Evolutionary conservation across 352 stramenopile genomes (phyloP).

Genomic region (Pythium pyrilobum): DNA sequence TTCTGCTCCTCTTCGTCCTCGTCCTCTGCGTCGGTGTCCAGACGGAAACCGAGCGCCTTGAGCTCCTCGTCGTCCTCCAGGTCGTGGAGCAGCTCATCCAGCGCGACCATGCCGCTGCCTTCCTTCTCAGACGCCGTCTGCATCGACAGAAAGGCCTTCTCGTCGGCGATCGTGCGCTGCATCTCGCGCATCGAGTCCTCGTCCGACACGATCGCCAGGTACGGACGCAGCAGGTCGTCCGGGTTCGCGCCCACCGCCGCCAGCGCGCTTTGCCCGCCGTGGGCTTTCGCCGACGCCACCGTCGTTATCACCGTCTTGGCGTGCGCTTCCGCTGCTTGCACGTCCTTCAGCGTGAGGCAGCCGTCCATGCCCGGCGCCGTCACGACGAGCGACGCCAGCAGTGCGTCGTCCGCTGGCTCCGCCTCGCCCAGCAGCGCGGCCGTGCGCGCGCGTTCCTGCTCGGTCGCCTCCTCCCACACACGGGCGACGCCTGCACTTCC

Average conservation of each 20-base stretch:
- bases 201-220: slow-evolving; percentile 60
- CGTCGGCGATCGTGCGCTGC: slow-evolving; percentile 47
- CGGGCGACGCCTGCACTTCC: not conserved
- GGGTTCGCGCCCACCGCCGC: slow-evolving; percentile 56
- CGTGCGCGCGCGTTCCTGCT: slow-evolving; percentile 10
- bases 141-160: slow-evolving; percentile 60
- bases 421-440: slow-evolving; percentile 26
- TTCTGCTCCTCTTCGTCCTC: slow-evolving; percentile 2
- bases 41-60: slow-evolving; percentile 47
- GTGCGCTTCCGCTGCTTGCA: slow-evolving; percentile 5
- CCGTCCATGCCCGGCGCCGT: slow-evolving; percentile 46
- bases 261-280: not conserved
- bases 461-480: slow-evolving; percentile 26
- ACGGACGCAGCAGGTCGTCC: slow-evolving; percentile 46
- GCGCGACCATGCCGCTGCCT: slow-evolving; percentile 46
- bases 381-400: slow-evolving; percentile 42
- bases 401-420: slow-evolving; percentile 19
- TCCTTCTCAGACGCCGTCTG: slow-evolving; percentile 25
- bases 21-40: slow-evolving; percentile 32
- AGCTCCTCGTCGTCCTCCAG: slow-evolving; percentile 67
- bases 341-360: slow-evolving; percentile 46
- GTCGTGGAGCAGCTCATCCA: slow-evolving; percentile 66
- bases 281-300: not conserved
- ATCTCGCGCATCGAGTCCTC: slow-evolving; percentile 45
- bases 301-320: not conserved